phyloP scores from a whole-genome alignment of 208 protist genomes.

The Trypanosoma boissoni region DNA sequence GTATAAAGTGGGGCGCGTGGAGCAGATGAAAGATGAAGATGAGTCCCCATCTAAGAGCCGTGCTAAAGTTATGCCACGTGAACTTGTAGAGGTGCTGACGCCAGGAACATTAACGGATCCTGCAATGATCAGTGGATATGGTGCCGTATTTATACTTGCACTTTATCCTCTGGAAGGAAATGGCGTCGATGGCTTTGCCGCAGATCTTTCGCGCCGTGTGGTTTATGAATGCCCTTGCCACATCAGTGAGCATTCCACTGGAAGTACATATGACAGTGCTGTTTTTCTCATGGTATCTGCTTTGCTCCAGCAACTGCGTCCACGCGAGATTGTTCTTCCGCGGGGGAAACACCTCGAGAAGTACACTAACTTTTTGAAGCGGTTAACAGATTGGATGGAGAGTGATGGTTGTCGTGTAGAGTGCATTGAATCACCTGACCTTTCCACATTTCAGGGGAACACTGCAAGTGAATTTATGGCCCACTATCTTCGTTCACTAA shows the following conservation, averaged over 20 bases:
- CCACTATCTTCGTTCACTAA: conserved; percentile 48
- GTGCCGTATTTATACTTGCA: conserved; percentile 64
- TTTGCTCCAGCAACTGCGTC: conserved; percentile 74
- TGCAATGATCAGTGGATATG: conserved; percentile 72
- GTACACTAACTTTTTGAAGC: conserved; percentile 13
- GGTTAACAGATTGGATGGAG: conserved; percentile 41
- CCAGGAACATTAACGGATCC: conserved; percentile 90
- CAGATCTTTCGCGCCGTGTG: conserved; percentile 77
- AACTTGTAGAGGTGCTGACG: conserved; percentile 89
- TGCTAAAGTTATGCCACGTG: conserved; percentile 71
- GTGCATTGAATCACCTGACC: conserved; percentile 3
- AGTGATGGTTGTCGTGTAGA: conserved; percentile 63
- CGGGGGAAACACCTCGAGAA: neutral
- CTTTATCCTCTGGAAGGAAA: conserved; percentile 33
- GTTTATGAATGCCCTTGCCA: conserved; percentile 62
- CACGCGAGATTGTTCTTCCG: conserved; percentile 75
- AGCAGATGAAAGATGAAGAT: conserved; percentile 84
- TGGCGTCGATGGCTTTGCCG: conserved; percentile 67
- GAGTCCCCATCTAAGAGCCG: conserved; percentile 17
- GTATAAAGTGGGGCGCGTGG: conserved; percentile 92
- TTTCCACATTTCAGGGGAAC: neutral
- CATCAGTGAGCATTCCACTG: neutral
- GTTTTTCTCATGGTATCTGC: conserved; percentile 27
- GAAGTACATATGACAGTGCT: conserved; percentile 3
- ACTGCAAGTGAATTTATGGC: conserved; percentile 33